Percentiles rank a stretch among this genome's conserved stretches.
Evolutionary conservation across 331 rosid genomes (phyloP).

Genomic region (Arachis monticola): DNA sequence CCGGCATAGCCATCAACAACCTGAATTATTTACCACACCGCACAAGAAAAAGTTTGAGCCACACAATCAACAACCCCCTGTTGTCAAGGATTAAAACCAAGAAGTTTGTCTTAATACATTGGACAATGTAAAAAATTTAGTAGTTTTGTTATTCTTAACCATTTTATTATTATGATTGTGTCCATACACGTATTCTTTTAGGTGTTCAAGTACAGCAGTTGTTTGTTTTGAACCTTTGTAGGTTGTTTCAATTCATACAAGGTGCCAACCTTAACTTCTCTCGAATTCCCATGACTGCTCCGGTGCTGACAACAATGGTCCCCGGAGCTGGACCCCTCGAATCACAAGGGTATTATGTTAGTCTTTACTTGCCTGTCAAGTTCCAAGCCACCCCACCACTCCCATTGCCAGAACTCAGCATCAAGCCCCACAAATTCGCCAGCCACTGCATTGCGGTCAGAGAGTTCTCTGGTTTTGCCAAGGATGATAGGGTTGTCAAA

Average conservation of each 20-base stretch:
- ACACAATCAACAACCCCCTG: too few relatives aligned
- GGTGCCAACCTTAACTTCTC: constrained; percentile 90
- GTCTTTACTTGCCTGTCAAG: constrained; percentile 67
- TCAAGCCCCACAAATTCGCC: constrained; percentile 50
- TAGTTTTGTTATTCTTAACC: too few relatives aligned
- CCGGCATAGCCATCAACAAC: too few relatives aligned
- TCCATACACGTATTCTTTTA: too few relatives aligned
- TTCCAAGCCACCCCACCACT: constrained; percentile 71
- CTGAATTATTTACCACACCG: too few relatives aligned
- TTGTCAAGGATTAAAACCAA: too few relatives aligned
- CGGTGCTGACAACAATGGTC: constrained; percentile 66
- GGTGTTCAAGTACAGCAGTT: neutral
- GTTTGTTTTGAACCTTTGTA: constrained; percentile 32
- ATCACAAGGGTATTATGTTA: constrained; percentile 67
- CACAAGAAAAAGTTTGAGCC: too few relatives aligned
- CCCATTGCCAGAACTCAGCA: constrained; percentile 71
- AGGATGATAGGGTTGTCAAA: constrained; percentile 60
- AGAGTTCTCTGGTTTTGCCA: constrained; percentile 72
- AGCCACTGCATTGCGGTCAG: constrained; percentile 67
- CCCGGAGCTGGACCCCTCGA: constrained; percentile 68
- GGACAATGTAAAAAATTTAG: too few relatives aligned
- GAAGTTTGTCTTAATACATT: too few relatives aligned
- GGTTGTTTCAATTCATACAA: constrained; percentile 80
- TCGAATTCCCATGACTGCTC: constrained; percentile 70
- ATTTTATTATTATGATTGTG: too few relatives aligned